Evolutionary conservation across 371 early-diverging fungal species (phyloP).

Genomic region (Circinella minor): DNA sequence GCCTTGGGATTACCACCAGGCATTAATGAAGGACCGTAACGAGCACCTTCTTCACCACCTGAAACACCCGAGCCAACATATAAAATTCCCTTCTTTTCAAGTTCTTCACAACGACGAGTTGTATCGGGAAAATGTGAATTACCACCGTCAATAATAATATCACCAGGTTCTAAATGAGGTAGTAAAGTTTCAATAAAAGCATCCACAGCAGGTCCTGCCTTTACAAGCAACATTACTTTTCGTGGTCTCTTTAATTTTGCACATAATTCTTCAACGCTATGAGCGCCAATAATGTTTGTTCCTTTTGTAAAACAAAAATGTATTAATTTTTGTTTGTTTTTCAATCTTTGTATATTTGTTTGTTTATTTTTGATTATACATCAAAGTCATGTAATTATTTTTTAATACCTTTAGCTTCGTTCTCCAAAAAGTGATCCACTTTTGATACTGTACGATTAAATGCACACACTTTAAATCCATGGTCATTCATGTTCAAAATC

Average conservation of each 20-base stretch:
- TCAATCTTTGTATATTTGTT: not conserved
- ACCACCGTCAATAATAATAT: constrained; percentile 99
- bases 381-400: not conserved
- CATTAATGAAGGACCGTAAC: constrained; percentile 98
- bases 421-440: constrained; percentile 92
- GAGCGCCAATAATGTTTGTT: constrained; percentile 93
- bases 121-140: constrained; percentile 99
- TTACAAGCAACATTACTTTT: constrained; percentile 97
- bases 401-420: constrained; percentile 91
- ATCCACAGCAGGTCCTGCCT: constrained; percentile 97
- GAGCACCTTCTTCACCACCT: constrained; percentile 99
- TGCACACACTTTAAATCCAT: constrained; percentile 92
- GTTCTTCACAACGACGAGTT: constrained; percentile 86
- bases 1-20: constrained; percentile 96
- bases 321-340: too few species aligned
- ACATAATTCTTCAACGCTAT: constrained; percentile 92
- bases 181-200: constrained; percentile 90
- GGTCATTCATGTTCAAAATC: constrained; percentile 98
- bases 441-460: constrained; percentile 98
- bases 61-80: constrained; percentile 99
- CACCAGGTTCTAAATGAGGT: constrained; percentile 87
- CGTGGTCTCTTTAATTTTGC: constrained; percentile 92
- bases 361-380: too few species aligned
- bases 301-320: constrained; percentile 43
- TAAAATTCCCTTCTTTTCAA: constrained; percentile 86